Base-by-base conservation (phyloP, 2,329 filamentous ascomycete genomes). In the Claviceps cyperi region DNA sequence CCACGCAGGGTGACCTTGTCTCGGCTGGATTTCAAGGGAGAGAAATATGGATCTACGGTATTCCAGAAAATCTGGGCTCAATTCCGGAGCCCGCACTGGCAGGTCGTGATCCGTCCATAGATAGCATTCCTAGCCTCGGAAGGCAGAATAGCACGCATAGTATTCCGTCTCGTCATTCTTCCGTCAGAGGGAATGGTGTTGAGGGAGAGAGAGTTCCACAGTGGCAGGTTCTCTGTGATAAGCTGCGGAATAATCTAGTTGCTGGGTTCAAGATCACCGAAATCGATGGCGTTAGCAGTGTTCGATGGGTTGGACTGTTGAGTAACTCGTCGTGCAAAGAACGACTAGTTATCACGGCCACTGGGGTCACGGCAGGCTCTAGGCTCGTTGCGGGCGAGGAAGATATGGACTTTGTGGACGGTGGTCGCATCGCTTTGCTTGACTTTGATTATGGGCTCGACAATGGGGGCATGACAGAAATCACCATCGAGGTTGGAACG, bases 31-130 rank as follows among this genome's bases (percentile, higher is more conserved):
- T 90, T 56, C 73, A 83, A 51, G 80, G 78, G 14, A 81, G 77
- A 50, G 80, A 86, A 22, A 68, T 92, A 5, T 91, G 85, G 84
- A 65, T 91, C 2, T 91, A 91, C 62, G 86, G 86, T 24, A 69
- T 91, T 28, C 86, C 86, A 1, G 80, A 84, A 58, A 80, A 85
- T 57, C 67, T 89, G 19, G 83, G 86, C 60, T 75, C 80, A 21
- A 65, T 77, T 19, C 71, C 77, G 2, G 74, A 77, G 65, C 69
- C 48, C 51, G 50, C 59, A 2, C 41, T 56, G 3, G 38, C 43
- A 28, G 53, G 56, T 36, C 54, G 57, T 14, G 58, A 60, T 40
- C 54, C 53, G 8, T 55, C 61, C 9, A 55, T 47, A 8, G 50
- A 49, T 11, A 32, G 28, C 28, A 14, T 19, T n/a, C 22, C 44